Conservation (phyloP, 1,284 basidiomycete species). For the Malassezia vespertilionis region DNA sequence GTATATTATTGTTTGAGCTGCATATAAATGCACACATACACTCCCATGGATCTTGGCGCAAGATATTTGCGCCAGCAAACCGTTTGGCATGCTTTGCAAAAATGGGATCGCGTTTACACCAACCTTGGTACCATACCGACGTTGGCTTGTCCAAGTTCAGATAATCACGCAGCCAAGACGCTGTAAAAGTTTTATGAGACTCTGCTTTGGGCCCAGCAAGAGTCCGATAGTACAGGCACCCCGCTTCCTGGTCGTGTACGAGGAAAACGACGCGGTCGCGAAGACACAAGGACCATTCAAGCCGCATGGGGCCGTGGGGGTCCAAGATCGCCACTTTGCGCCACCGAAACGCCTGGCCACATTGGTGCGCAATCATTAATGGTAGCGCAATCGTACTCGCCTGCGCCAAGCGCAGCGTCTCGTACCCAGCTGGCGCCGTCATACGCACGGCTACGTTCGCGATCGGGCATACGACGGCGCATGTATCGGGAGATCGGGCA, state of each 20-base stretch:
- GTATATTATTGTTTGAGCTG: slow-evolving; percentile 87
- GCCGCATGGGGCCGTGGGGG: neutral
- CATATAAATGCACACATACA: slow-evolving; percentile 65
- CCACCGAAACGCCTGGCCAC: slow-evolving; percentile 46
- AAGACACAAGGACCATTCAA: slow-evolving; percentile 42
- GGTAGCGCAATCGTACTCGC: slow-evolving; percentile 28
- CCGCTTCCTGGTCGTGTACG: slow-evolving; percentile 30
- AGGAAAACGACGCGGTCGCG: slow-evolving; percentile 42
- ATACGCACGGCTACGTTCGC: neutral
- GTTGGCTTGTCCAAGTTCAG: slow-evolving; percentile 76
- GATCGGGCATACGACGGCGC: slow-evolving; percentile 3
- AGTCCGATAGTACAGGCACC: slow-evolving; percentile 34
- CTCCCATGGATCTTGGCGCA: slow-evolving; percentile 87
- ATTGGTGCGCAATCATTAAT: slow-evolving; percentile 41
- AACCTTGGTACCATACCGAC: slow-evolving; percentile 63
- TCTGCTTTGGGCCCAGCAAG: slow-evolving; percentile 12
- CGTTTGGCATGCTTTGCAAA: slow-evolving; percentile 59
- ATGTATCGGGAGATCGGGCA: slow-evolving; percentile 1
- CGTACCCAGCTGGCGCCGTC: slow-evolving; percentile 4
- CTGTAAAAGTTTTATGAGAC: slow-evolving; percentile 50
- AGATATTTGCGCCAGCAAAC: slow-evolving; percentile 57
- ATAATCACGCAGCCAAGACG: slow-evolving; percentile 70
- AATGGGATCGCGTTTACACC: slow-evolving; percentile 62
- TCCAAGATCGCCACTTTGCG: slow-evolving; percentile 27
- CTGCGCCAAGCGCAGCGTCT: slow-evolving; percentile 1